Evolutionary conservation across 1,284 basidiomycete genomes (phyloP).

Genomic region (Termitomyces sp.): DNA sequence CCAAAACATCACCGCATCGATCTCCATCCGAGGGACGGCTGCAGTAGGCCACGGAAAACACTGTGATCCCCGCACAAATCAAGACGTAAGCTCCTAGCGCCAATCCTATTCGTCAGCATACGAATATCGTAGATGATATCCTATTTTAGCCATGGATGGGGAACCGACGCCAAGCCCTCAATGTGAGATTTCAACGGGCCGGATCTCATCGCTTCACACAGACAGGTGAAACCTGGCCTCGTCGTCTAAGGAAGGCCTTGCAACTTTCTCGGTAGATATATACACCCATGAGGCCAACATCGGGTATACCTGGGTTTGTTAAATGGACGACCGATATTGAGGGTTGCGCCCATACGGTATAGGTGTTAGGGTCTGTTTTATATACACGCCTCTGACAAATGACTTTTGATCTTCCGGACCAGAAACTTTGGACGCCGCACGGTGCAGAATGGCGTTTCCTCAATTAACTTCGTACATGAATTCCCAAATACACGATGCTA

Average conservation of each 20-base stretch:
- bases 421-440: not conserved
- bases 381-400: not conserved
- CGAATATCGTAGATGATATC: not conserved
- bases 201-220: slow-evolving; percentile 5
- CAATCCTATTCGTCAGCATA: not conserved
- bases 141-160: slow-evolving; percentile 1
- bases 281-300: not conserved
- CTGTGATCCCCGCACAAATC: not conserved
- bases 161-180: not conserved
- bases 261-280: not conserved
- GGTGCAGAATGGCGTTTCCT: slow-evolving; percentile 21
- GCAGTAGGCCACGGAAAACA: not conserved
- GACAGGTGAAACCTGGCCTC: slow-evolving; percentile 2
- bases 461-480: slow-evolving; percentile 22
- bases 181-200: slow-evolving; percentile 6
- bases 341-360: too few species aligned
- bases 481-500: slow-evolving; percentile 19
- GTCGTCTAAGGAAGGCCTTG: not conserved
- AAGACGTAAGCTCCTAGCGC: not conserved
- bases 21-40: not conserved
- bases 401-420: not conserved
- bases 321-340: not conserved
- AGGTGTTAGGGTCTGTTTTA: not conserved
- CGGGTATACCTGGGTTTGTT: not conserved
- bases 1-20: not conserved